Conservation (phyloP, 257 asterid species). For the Plantago major region DNA sequence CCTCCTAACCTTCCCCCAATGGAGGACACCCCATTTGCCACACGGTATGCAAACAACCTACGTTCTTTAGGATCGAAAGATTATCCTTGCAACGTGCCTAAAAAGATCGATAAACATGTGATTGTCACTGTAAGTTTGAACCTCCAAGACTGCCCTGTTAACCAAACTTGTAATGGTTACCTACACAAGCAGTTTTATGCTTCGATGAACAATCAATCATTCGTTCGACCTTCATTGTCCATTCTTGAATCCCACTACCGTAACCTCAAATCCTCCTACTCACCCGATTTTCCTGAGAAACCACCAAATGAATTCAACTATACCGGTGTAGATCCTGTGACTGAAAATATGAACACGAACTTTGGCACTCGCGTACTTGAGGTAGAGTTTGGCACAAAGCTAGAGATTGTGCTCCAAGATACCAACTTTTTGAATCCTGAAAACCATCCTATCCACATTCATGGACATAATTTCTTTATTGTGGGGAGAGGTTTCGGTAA, state of each 20-base stretch:
- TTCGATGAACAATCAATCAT: conserved; percentile 78
- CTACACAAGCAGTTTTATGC: conserved; percentile 50
- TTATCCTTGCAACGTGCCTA: conserved; percentile 72
- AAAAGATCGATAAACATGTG: conserved; percentile 41
- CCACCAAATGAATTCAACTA: conserved; percentile 58
- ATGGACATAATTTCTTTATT: conserved; percentile 71
- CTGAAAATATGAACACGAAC: conserved; percentile 59
- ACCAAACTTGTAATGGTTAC: conserved; percentile 60
- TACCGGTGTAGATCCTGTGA: conserved; percentile 55
- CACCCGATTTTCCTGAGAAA: conserved; percentile 46
- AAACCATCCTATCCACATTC: conserved; percentile 78
- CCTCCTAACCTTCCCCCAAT: conserved; percentile 62
- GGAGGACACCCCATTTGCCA: conserved; percentile 59
- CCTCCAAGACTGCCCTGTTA: conserved; percentile 71
- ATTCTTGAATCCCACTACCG: conserved; percentile 54
- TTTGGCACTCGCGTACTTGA: conserved; percentile 46
- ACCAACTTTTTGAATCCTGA: conserved; percentile 61
- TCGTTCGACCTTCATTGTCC: conserved; percentile 44
- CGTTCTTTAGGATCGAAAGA: conserved; percentile 48
- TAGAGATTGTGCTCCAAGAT: conserved; percentile 68
- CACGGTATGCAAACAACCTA: conserved; percentile 31
- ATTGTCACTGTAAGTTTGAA: conserved; percentile 55
- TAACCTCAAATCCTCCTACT: conserved; percentile 20
- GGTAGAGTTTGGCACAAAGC: conserved; percentile 47
- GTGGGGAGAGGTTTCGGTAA: conserved; percentile 79